Evolutionary conservation across 2,329 filamentous ascomycete genomes (phyloP).

Genomic region (Metarhizium brunneum): DNA sequence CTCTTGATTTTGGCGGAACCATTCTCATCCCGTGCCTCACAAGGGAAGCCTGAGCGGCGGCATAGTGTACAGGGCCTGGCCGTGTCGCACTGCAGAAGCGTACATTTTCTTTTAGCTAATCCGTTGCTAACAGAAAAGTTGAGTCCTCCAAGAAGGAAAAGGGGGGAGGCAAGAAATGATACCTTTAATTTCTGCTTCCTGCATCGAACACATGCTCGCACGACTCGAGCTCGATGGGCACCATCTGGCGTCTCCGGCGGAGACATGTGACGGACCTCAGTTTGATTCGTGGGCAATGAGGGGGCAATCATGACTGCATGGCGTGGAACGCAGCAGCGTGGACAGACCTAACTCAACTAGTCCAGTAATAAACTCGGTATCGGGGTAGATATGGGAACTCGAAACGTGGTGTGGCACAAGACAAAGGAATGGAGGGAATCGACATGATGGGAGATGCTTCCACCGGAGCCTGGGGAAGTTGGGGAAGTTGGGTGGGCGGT

Average conservation of each 20-base stretch:
- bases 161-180: neutral
- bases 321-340: neutral
- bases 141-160: neutral
- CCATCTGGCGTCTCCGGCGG: neutral
- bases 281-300: neutral
- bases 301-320: neutral
- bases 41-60: conserved; percentile 1
- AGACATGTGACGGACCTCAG: neutral
- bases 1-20: neutral
- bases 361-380: neutral
- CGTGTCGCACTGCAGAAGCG: conserved; percentile 1
- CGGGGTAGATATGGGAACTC: neutral
- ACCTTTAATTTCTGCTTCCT: conserved; percentile 5
- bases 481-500: neutral
- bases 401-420: neutral
- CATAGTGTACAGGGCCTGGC: conserved; percentile 3
- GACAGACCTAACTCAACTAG: neutral
- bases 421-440: neutral
- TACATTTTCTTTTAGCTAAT: neutral
- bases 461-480: neutral
- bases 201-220: conserved; percentile 2
- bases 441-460: neutral
- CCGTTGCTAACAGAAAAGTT: neutral
- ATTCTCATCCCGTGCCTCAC: conserved; percentile 2
- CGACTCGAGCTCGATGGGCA: neutral